These are phyloP conservation scores for Talaromyces piceae DNA, from an alignment of 2,329 filamentous ascomycete genomes.

Conservation along the genomic window DNA sequence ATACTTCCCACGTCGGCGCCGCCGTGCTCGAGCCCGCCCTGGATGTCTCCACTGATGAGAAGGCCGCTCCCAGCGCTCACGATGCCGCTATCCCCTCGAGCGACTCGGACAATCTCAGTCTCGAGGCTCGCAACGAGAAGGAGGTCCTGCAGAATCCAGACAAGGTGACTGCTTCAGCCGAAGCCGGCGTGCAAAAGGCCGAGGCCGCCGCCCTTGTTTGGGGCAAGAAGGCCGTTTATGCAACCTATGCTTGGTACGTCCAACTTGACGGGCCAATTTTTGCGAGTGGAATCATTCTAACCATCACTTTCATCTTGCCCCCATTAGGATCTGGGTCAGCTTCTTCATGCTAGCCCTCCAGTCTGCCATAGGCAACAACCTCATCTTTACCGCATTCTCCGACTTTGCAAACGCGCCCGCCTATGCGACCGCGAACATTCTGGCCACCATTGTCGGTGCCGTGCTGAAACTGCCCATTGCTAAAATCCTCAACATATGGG, in stretches of 20 bases:
- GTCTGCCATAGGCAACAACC: conserved; percentile 32
- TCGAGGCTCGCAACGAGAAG: conserved; percentile 23
- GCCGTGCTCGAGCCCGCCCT: neutral
- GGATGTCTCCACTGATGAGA: conserved; percentile 2
- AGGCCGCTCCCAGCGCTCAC: conserved; percentile 3
- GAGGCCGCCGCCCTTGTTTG: conserved; percentile 36
- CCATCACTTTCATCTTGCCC: too few species aligned
- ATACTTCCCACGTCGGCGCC: conserved; percentile 8
- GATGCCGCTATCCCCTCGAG: conserved; percentile 9
- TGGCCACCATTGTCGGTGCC: conserved; percentile 50
- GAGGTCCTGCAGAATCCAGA: conserved; percentile 19
- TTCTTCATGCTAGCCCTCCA: conserved; percentile 42
- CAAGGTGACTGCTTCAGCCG: conserved; percentile 20
- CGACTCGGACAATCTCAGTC: conserved; percentile 19
- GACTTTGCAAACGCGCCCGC: conserved; percentile 45
- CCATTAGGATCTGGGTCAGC: conserved; percentile 38
- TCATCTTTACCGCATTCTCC: conserved; percentile 46
- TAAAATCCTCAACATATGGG: conserved; percentile 57
- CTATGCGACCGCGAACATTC: conserved; percentile 46
- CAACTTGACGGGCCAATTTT: neutral
- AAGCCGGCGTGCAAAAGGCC: conserved; percentile 33
- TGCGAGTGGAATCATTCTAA: too few species aligned
- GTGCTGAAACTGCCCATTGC: conserved; percentile 55
- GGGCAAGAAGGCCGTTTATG: conserved; percentile 28
- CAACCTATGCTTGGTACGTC: conserved; percentile 27